Evolutionary conservation across 345 rosid species (phyloP).

Genomic region (Populus euphratica): DNA sequence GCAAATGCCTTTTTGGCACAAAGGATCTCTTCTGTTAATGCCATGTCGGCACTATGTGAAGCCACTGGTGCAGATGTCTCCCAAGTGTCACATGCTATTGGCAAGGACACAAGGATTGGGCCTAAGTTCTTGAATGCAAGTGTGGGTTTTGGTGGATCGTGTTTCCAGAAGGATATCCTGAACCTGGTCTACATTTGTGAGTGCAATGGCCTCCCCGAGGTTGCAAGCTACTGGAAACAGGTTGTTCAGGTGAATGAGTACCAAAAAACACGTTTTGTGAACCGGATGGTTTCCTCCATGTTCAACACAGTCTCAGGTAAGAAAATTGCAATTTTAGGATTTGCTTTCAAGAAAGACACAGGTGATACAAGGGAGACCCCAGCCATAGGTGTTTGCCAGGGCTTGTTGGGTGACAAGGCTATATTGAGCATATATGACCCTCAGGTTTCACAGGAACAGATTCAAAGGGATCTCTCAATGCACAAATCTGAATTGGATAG

Average conservation of each 20-base stretch:
- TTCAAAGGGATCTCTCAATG: slow-evolving; percentile 26
- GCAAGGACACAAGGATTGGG: slow-evolving; percentile 28
- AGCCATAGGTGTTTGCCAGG: slow-evolving; percentile 28
- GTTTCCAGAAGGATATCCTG: slow-evolving; percentile 29
- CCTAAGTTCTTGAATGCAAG: slow-evolving; percentile 32
- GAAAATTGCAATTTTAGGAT: slow-evolving; percentile 28
- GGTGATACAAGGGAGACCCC: slow-evolving; percentile 35
- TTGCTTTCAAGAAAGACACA: slow-evolving; percentile 30
- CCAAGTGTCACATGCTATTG: slow-evolving; percentile 29
- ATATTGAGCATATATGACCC: slow-evolving; percentile 25
- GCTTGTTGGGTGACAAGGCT: slow-evolving; percentile 30
- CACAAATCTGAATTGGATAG: slow-evolving; percentile 30
- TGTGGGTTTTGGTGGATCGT: slow-evolving; percentile 32
- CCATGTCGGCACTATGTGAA: slow-evolving; percentile 27
- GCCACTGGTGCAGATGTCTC: slow-evolving; percentile 29
- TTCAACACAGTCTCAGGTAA: slow-evolving; percentile 30
- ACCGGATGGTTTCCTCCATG: slow-evolving; percentile 29
- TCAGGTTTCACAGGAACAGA: slow-evolving; percentile 26
- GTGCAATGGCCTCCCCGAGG: slow-evolving; percentile 30
- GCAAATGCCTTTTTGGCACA: slow-evolving; percentile 33
- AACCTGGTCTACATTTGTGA: slow-evolving; percentile 30
- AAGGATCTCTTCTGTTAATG: slow-evolving; percentile 26
- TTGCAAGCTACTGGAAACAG: slow-evolving; percentile 31
- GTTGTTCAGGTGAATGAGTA: slow-evolving; percentile 31
- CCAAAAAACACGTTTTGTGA: slow-evolving; percentile 26